phyloP scores from a whole-genome alignment of 208 protist species.

The Trypanosoma avium region DNA sequence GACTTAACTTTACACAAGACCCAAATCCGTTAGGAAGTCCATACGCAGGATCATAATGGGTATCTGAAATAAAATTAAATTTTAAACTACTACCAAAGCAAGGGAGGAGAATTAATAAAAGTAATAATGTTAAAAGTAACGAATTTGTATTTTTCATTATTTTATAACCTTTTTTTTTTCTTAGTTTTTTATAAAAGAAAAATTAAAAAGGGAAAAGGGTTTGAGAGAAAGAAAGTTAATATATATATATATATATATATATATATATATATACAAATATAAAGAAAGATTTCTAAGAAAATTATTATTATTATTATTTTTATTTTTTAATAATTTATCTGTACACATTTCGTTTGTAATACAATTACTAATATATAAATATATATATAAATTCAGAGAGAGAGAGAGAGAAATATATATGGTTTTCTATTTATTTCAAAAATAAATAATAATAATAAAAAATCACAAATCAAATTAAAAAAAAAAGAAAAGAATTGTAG shows the following conservation, averaged over 20 bases:
- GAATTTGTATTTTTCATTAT: background rate
- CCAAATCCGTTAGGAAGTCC: constrained; percentile 37
- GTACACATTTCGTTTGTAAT: no score
- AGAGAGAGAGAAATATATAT: no score
- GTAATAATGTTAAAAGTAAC: background rate
- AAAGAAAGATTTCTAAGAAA: no score
- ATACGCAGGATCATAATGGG: constrained; percentile 81
- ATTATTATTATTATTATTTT: no score
- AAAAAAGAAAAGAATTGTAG: no score
- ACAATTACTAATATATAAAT: no score
- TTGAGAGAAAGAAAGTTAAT: background rate
- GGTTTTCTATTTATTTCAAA: no score
- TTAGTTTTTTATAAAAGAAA: background rate
- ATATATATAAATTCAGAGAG: no score
- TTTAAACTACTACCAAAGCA: constrained; percentile 14
- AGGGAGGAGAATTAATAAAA: background rate
- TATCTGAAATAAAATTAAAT: constrained; percentile 67
- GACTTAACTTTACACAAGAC: constrained; percentile 24
- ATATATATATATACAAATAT: no score
- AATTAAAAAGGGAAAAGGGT: background rate
- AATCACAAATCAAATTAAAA: no score
- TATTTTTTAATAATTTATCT: no score
- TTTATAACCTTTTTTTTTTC: background rate
- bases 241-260: background rate
- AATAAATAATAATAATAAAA: no score